These are phyloP conservation scores for Azolla pinnata DNA, from an alignment of 75 land plant species.

Conservation along the genomic window DNA sequence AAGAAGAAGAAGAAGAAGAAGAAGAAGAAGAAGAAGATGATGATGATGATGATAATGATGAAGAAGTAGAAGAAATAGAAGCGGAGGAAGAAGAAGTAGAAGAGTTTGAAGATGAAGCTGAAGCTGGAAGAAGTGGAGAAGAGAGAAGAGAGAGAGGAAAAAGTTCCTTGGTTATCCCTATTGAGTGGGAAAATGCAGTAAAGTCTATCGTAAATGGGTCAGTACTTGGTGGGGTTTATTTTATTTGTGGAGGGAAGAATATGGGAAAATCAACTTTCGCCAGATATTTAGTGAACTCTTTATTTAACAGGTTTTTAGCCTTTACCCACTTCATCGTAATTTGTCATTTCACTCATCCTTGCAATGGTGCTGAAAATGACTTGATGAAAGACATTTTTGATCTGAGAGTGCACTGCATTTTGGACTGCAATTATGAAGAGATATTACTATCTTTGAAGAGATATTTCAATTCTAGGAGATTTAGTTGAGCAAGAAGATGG, in stretches of 20 bases:
- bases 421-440: no score
- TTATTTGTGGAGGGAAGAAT: conserved; percentile 73
- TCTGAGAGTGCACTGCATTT: no score
- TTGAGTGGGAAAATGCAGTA: conserved; percentile 43
- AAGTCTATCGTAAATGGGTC: conserved; percentile 25
- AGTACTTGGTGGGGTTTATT: conserved; percentile 22
- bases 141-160: not conserved
- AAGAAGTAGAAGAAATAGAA: not conserved
- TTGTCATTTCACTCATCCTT: not conserved
- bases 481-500: no score
- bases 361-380: no score
- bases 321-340: not conserved
- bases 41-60: not conserved
- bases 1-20: conserved; percentile 1
- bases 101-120: no score
- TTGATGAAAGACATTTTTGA: no score
- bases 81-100: not conserved
- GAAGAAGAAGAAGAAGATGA: not conserved
- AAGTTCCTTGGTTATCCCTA: conserved; percentile 23
- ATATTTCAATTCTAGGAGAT: no score
- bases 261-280: conserved; percentile 88
- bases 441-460: no score
- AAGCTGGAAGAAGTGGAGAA: not conserved
- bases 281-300: conserved; percentile 58
- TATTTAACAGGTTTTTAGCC: conserved; percentile 12